Evolutionary conservation across 169 alveolate species (phyloP).

Genomic region (Perkinsus olseni): DNA sequence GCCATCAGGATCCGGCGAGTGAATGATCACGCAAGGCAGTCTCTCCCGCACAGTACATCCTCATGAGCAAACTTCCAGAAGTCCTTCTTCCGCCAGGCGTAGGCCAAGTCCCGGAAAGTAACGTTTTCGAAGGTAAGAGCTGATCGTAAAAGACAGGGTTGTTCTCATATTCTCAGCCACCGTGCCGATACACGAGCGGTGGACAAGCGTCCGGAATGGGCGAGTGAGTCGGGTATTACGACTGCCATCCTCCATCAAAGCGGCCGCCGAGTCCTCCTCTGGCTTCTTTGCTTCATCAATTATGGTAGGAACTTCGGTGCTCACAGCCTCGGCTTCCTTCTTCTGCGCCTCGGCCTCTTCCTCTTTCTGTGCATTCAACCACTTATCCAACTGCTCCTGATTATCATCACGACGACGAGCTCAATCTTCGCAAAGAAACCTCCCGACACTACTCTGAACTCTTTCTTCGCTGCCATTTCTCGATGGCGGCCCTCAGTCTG

Average conservation of each 20-base stretch:
- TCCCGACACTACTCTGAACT: not conserved
- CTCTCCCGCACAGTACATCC: not conserved
- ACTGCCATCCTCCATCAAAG: not conserved
- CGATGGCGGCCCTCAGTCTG: not conserved
- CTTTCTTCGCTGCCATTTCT: not conserved
- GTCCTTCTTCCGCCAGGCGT: not conserved
- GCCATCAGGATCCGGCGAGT: no score
- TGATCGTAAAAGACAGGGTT: not conserved
- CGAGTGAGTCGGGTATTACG: not conserved
- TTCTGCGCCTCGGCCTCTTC: not conserved
- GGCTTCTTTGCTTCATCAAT: not conserved
- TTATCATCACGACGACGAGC: not conserved
- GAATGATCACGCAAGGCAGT: no score
- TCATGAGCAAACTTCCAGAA: not conserved
- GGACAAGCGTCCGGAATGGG: no score
- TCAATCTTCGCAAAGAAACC: not conserved
- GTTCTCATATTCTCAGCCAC: not conserved
- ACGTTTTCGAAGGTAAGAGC: not conserved
- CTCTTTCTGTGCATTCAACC: not conserved
- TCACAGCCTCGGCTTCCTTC: not conserved
- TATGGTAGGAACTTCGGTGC: not conserved
- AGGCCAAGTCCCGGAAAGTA: not conserved
- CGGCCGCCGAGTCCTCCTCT: not conserved
- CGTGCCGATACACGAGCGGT: no score
- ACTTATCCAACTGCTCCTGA: not conserved